Conservation (phyloP, 345 rosid species). For the Arabidopsis thaliana region DNA sequence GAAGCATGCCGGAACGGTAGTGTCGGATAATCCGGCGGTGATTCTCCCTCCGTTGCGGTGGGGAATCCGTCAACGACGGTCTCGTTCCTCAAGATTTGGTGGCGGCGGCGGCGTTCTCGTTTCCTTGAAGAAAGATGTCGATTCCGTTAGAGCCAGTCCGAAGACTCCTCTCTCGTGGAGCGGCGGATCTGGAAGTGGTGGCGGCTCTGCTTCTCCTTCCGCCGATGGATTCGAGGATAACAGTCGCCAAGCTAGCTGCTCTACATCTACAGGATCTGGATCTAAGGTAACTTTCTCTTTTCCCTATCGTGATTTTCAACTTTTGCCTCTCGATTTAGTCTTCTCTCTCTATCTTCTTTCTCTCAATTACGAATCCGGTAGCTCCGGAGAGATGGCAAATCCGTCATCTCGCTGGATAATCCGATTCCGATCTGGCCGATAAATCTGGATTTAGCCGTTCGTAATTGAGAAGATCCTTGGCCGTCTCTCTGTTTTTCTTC, state of each 20-base stretch:
- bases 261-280: conserved; percentile 61
- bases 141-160: conserved; percentile 64
- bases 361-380: background rate
- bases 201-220: conserved; percentile 56
- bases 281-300: conserved; percentile 63
- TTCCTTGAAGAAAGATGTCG: conserved; percentile 50
- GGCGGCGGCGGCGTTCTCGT: conserved; percentile 12
- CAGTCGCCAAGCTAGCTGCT: conserved; percentile 53
- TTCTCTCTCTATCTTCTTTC: conserved; percentile 13
- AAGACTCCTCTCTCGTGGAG: conserved; percentile 83
- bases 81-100: conserved; percentile 57
- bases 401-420: background rate
- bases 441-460: background rate
- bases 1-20: conserved; percentile 47
- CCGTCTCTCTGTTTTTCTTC: background rate
- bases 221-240: conserved; percentile 68
- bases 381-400: background rate
- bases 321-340: background rate
- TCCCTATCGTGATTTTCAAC: background rate
- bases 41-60: conserved; percentile 52
- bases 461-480: conserved; percentile 3
- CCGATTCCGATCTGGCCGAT: conserved; percentile 20
- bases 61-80: conserved; percentile 68
- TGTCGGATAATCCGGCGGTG: conserved; percentile 35
- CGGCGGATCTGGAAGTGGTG: conserved; percentile 55